Base-by-base conservation (phyloP, 148 eudicot genomes). In the Suaeda aralocaspica region DNA sequence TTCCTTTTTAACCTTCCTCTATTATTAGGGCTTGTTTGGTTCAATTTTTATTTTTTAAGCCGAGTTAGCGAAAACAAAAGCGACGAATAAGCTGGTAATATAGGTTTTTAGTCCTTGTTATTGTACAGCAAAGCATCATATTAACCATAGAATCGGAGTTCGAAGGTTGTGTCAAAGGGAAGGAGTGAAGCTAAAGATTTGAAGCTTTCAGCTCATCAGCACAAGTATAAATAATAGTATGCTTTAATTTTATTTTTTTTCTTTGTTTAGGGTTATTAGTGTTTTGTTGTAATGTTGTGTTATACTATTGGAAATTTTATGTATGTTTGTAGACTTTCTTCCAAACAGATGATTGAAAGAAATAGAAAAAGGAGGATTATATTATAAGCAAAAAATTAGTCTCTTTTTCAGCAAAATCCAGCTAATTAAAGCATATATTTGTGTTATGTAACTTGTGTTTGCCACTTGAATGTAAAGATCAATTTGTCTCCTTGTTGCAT, bases 181-280 rank as follows among this genome's bases (percentile, higher is more conserved):
- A 77, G 76, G 80, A n/a, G 80, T 72, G 80, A 72, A 77, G 80
- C 72, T 72, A 53, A 41, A 62, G 64, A 60, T 48, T 62, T 25
- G 8, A 33, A 49, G 72, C 31, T 59, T 64, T 67, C 72, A 50
- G 69, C 64, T 68, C 59, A 53, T 69, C 62, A 59, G 45, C 49
- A 67, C 56, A 67, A 72, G 77, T 69, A 78, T 66, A 74, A 73
- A 73, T 61, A 50, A 59, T 55, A 75, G 61, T 66, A 21, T 66
- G 31, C 18, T 39, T 63, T 59, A n/a, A n/a, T 71, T 19, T 68
- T 56, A 51, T 46, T 45, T 42, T 2, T 16, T 24, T 22, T 30
- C 5, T 59, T 26, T 30, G 7, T 13, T n/a, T 25, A 28, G 41
- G 22, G 65, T 22, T 52, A 26, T 71, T 44, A 52, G 1, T 36